These are phyloP conservation scores for Fusarium odoratissimum DNA, from an alignment of 2,329 filamentous ascomycete species.

Conservation along the genomic window DNA sequence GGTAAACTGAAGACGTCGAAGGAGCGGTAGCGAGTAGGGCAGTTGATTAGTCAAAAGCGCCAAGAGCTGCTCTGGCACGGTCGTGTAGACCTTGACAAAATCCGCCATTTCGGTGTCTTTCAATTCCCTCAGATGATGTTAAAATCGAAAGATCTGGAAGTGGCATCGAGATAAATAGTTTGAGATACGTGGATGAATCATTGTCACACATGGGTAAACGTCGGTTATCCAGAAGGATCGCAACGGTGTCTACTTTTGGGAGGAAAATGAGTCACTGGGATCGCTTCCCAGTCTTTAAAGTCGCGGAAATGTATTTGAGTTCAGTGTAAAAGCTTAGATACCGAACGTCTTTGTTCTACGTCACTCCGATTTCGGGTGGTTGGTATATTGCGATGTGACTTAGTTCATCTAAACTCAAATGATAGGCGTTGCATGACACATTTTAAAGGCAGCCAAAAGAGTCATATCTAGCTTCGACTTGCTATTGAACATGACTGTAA, in stretches of 20 bases:
- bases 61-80: conserved; percentile 54
- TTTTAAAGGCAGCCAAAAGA: background rate
- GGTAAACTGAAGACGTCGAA: conserved; percentile 72
- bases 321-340: background rate
- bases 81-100: conserved; percentile 40
- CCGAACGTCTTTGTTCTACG: background rate
- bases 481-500: background rate
- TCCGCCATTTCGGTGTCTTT: conserved; percentile 22
- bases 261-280: conserved; percentile 13
- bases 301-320: too few species aligned
- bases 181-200: background rate
- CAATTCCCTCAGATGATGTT: too few species aligned
- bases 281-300: background rate
- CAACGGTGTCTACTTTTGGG: conserved; percentile 3
- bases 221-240: conserved; percentile 29
- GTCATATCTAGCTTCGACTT: background rate
- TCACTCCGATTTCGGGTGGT: background rate
- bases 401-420: too few species aligned
- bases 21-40: conserved; percentile 69
- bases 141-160: background rate
- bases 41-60: conserved; percentile 61
- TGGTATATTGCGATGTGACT: background rate
- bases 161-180: background rate
- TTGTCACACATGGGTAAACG: conserved; percentile 29
- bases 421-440: background rate